phyloP scores from a whole-genome alignment of 2,329 filamentous ascomycete species.

The Penicillium sclerotigenum region DNA sequence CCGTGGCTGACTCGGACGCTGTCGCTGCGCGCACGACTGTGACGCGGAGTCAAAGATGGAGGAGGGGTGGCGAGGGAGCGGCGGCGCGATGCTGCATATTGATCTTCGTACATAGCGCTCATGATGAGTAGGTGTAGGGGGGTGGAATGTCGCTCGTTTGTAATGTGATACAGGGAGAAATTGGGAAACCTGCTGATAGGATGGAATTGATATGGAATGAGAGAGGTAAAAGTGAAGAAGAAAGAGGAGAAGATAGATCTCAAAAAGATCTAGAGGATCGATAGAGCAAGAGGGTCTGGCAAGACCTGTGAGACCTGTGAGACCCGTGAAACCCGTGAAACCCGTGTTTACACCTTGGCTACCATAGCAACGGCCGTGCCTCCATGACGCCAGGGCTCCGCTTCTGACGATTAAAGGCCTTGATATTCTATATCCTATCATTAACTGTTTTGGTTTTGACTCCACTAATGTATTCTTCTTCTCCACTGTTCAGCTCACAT shows the following conservation, averaged over 20 bases:
- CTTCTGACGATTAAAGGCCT: constrained; percentile 9
- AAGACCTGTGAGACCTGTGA: constrained; percentile 12
- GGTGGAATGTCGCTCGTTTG: constrained; percentile 19
- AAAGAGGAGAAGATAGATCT: constrained; percentile 12
- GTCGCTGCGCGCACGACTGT: constrained; percentile 51
- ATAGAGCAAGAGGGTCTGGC: constrained; percentile 20
- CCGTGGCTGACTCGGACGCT: constrained; percentile 76
- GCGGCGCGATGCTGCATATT: constrained; percentile 58
- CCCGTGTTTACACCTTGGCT: constrained; percentile 35
- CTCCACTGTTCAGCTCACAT: constrained; percentile 27
- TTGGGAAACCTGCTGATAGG: background rate
- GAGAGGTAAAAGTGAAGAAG: constrained; percentile 1
- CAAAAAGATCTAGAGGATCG: constrained; percentile 19
- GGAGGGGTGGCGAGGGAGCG: constrained; percentile 50
- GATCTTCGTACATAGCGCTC: constrained; percentile 39
- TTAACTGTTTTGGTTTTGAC: constrained; percentile 5
- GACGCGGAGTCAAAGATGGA: constrained; percentile 41
- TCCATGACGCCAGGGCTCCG: constrained; percentile 24
- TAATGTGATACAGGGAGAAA: background rate
- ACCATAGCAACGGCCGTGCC: constrained; percentile 37
- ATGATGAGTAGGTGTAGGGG: constrained; percentile 24
- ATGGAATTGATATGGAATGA: background rate
- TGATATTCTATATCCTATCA: constrained; percentile 6
- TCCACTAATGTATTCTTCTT: constrained; percentile 16
- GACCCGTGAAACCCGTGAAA: constrained; percentile 17